Base-by-base conservation (phyloP, 2,329 filamentous ascomycete genomes). In the Botryotinia convoluta region DNA sequence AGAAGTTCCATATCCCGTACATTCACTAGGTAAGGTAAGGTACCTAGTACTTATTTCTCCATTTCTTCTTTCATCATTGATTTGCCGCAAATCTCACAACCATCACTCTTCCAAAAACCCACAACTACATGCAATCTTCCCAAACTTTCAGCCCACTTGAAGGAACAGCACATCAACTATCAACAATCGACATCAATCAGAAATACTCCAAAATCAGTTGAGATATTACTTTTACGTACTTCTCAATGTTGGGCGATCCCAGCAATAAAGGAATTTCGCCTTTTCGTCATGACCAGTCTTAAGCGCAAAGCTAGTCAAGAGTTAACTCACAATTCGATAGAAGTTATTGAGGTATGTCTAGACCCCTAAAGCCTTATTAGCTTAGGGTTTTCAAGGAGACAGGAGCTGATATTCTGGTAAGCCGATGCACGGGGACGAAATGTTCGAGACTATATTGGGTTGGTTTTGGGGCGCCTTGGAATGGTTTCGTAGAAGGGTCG, bases 291-390 rank as follows among this genome's bases (percentile, higher is more conserved):
- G 71, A 72, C 62, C 71, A 67, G 62, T 69, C 73, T 67, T 63
- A 79, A 79, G 73, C 74, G 78, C 57, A 79, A 77, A 75, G 78
- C 78, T 42, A 51, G 69, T 20, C 69, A 77, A 45, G 71, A 79
- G 72, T 74, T 77, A 69, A 77, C 73, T 32, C 70, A 74, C 26
- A 74, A 75, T 60, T 75, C 75, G 18, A 61, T 74, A 29, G 51
- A 61, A 26, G 54, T 74, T 22, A 45, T 72, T n/a, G 71, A 77
- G 75, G 74, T 75, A 71, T 45, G 42, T 69, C n/a, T 48, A 16
- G n/a, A 44, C 29, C 3, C 29, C 5, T 4, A 29, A 57, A 44
- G 51, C n/a, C n/a, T 57, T 9, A 54, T 29, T n/a, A 57, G 48
- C 7, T 44, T 14, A 9, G 18, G 14, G 4, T 14, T 22, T 42